These are phyloP conservation scores for Colletotrichum kahawae DNA, from an alignment of 2,329 filamentous ascomycete species.

Conservation along the genomic window DNA sequence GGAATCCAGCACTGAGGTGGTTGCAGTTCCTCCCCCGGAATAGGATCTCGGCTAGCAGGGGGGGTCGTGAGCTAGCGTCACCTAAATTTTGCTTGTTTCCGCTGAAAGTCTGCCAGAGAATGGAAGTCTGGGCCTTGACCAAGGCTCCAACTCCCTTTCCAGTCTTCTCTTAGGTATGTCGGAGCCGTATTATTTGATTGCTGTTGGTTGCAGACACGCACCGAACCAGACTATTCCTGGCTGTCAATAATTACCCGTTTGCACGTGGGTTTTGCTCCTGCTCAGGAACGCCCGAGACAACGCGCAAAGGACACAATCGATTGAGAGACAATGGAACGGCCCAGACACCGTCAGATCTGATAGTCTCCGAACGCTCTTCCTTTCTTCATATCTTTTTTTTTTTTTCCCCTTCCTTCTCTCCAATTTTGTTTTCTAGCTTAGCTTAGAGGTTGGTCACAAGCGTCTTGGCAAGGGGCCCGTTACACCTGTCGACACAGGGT, in stretches of 20 bases:
- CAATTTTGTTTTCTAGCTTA: background rate
- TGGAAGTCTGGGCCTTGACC: background rate
- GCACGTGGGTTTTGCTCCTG: background rate
- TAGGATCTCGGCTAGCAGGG: slow-evolving; percentile 1
- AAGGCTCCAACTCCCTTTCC: background rate
- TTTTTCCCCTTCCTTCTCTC: background rate
- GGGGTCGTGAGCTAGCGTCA: background rate
- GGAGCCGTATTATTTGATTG: background rate
- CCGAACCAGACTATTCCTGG: background rate
- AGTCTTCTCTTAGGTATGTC: background rate
- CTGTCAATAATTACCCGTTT: background rate
- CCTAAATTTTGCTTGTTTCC: slow-evolving; percentile 3
- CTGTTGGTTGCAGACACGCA: background rate
- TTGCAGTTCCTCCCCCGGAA: slow-evolving; percentile 6
- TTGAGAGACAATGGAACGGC: background rate
- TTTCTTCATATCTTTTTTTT: background rate
- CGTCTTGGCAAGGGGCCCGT: slow-evolving; percentile 3
- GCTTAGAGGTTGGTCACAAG: background rate
- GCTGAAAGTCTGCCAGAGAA: background rate
- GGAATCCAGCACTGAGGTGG: background rate
- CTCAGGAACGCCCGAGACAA: background rate
- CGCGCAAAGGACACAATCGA: background rate
- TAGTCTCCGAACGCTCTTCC: background rate
- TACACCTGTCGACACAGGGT: background rate
- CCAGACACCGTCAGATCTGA: background rate